phyloP scores from a whole-genome alignment of 2,329 filamentous ascomycete species.

The Paecilomyces sp. region DNA sequence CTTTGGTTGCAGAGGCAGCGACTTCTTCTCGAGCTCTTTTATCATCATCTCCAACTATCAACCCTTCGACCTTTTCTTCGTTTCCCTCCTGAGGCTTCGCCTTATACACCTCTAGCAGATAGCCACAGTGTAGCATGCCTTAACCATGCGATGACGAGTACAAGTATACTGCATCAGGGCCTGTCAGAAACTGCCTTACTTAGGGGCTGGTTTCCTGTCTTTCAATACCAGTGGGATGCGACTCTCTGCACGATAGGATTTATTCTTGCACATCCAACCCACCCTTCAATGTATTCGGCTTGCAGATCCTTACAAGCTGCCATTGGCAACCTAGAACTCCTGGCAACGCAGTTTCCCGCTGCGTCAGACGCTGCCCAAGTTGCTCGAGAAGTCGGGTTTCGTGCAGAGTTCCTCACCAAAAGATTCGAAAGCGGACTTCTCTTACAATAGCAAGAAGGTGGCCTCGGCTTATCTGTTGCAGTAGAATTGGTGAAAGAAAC shows the following conservation, averaged over 20 bases:
- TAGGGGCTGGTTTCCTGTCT: neutral
- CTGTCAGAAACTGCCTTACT: slow-evolving; percentile 2
- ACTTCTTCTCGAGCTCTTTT: slow-evolving; percentile 29
- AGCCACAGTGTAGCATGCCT: slow-evolving; percentile 14
- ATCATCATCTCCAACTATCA: slow-evolving; percentile 26
- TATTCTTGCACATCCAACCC: slow-evolving; percentile 1
- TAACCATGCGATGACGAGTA: slow-evolving; percentile 23
- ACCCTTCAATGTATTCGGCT: neutral
- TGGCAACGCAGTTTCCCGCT: slow-evolving; percentile 5
- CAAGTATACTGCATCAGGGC: slow-evolving; percentile 27
- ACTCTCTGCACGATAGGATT: neutral
- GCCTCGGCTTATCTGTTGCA: too few species aligned
- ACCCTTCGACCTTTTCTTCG: slow-evolving; percentile 30
- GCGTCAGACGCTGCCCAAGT: neutral
- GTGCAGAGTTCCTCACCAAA: neutral
- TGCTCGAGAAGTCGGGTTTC: neutral
- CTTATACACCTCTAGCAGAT: slow-evolving; percentile 13
- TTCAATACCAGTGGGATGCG: slow-evolving; percentile 4
- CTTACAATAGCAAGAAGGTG: too few species aligned
- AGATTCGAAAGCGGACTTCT: neutral
- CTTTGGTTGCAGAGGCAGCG: slow-evolving; percentile 32
- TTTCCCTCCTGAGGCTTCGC: slow-evolving; percentile 12
- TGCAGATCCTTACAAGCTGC: slow-evolving; percentile 1
- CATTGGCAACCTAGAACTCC: neutral
- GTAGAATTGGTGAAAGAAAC: too few species aligned